These are phyloP conservation scores for Pseudozyma tsukubaensis DNA, from an alignment of 1,284 basidiomycete species.

Conservation along the genomic window DNA sequence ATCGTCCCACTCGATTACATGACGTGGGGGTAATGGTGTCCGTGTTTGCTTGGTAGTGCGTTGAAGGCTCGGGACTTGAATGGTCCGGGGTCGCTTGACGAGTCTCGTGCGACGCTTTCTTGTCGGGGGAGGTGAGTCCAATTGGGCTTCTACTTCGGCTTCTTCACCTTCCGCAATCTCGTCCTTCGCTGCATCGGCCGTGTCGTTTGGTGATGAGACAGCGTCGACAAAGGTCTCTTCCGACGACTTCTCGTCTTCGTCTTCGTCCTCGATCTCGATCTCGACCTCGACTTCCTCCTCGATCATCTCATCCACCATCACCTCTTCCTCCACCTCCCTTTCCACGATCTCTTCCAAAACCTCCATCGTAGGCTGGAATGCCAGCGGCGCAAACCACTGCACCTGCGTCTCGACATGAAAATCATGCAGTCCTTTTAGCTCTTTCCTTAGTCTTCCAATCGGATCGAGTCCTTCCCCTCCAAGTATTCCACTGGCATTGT, in stretches of 20 bases:
- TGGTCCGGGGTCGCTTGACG: constrained; percentile 18
- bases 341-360: constrained; percentile 55
- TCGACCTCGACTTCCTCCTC: constrained; percentile 26
- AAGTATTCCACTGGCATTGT: neutral
- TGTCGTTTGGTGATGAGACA: neutral
- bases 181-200: neutral
- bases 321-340: constrained; percentile 23
- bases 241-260: neutral
- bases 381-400: constrained; percentile 88
- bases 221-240: neutral
- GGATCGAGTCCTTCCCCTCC: constrained; percentile 9
- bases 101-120: constrained; percentile 9
- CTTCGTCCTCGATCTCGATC: constrained; percentile 7
- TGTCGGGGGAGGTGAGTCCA: neutral
- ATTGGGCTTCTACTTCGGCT: constrained; percentile 12
- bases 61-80: constrained; percentile 22
- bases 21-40: constrained; percentile 15
- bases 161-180: neutral
- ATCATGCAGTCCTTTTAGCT: constrained; percentile 76
- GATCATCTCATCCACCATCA: constrained; percentile 47
- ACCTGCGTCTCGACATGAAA: constrained; percentile 94
- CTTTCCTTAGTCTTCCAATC: constrained; percentile 23
- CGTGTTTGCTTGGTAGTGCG: constrained; percentile 10
- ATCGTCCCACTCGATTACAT: constrained; percentile 59
- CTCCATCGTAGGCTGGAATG: constrained; percentile 78